A percentile compares a stretch with the other conserved stretches of the same genome.
Conservation (phyloP, 2,329 filamentous ascomycete genomes). For the Neopestalotiopsis rosae region DNA sequence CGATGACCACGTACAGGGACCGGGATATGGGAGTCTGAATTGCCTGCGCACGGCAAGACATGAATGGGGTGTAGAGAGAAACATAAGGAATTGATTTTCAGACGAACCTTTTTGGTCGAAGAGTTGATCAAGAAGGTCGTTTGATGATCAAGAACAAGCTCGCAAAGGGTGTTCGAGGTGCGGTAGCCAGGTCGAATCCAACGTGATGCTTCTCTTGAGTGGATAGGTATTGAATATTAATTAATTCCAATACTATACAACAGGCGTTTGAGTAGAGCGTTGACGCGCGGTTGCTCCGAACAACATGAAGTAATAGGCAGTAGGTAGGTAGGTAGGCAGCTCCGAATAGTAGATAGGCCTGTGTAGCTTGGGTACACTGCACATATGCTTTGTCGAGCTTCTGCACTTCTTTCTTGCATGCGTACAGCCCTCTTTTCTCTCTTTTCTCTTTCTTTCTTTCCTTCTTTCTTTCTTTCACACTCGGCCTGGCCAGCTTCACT, state of each 20-base stretch:
- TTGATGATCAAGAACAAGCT: neutral
- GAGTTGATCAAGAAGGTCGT: neutral
- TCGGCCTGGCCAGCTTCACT: neutral
- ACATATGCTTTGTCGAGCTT: neutral
- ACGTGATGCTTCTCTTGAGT: neutral
- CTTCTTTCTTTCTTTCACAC: slow-evolving; percentile 22
- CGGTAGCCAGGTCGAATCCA: neutral
- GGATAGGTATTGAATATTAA: neutral
- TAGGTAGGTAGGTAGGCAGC: neutral
- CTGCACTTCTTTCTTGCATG: neutral
- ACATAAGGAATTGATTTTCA: neutral
- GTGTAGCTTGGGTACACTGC: neutral
- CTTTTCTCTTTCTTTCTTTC: slow-evolving; percentile 24
- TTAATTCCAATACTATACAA: neutral
- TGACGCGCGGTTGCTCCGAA: neutral
- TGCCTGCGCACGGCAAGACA: neutral
- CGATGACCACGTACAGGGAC: slow-evolving; percentile 6
- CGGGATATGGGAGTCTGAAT: neutral
- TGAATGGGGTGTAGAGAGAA: neutral
- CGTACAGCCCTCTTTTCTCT: neutral
- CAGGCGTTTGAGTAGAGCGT: neutral
- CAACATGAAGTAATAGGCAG: slow-evolving; percentile 2
- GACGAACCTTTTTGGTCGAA: slow-evolving; percentile 3
- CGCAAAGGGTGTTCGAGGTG: neutral
- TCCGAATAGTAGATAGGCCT: neutral